Conservation (phyloP, 2,329 filamentous ascomycete species). For the Colletotrichum sp. region DNA sequence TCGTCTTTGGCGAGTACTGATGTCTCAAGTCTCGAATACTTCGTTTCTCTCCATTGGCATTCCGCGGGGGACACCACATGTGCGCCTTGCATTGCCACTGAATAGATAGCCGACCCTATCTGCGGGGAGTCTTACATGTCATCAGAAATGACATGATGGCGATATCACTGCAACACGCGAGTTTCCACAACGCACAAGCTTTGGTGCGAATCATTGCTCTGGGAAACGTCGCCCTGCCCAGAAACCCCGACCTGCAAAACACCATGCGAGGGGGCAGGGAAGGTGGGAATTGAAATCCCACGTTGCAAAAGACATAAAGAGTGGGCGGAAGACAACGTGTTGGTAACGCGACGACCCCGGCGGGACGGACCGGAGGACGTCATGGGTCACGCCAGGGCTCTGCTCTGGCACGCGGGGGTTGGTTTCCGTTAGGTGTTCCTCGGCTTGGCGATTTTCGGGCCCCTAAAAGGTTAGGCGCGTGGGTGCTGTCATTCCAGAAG, state of each 20-base stretch:
- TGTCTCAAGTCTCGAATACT: neutral
- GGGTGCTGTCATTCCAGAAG: neutral
- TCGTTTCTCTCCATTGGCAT: neutral
- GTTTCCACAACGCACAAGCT: neutral
- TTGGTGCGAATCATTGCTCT: neutral
- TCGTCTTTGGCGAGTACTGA: conserved; percentile 8
- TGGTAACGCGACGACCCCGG: neutral
- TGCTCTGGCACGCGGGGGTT: neutral
- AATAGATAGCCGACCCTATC: neutral
- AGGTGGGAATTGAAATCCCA: neutral
- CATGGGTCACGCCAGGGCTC: conserved; percentile 14
- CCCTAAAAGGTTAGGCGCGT: neutral
- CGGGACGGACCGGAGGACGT: conserved; percentile 4
- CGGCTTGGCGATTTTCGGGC: neutral
- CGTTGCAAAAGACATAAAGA: neutral
- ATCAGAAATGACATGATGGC: neutral
- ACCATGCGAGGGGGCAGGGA: neutral
- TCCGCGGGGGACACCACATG: neutral
- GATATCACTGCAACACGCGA: neutral
- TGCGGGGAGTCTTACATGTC: neutral
- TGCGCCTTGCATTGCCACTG: neutral
- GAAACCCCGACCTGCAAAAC: neutral
- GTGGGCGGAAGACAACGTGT: neutral
- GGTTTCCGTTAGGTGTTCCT: neutral
- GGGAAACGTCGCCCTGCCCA: neutral